Evolutionary conservation across 495 filamentous ascomycete species (phyloP).

Genomic region (Delitschia confertaspora): DNA sequence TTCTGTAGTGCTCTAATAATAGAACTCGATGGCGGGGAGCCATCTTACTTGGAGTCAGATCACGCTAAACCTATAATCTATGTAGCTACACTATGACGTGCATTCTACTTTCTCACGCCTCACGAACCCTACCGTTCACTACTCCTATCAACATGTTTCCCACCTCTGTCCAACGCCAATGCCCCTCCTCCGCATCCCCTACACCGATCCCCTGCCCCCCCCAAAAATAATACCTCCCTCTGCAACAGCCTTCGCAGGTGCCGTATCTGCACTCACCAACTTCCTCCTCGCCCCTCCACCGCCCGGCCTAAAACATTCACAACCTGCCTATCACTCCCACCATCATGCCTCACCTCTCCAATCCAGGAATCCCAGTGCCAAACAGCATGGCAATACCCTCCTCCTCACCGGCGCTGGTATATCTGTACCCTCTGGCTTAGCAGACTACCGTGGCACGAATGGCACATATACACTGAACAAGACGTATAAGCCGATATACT

Average conservation of each 20-base stretch:
- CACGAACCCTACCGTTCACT: too few relatives aligned
- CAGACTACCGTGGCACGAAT: conserved; percentile 82
- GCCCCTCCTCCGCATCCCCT: conserved; percentile 79
- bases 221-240: conserved; percentile 63
- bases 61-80: too few relatives aligned
- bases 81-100: too few relatives aligned
- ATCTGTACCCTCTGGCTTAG: conserved; percentile 83
- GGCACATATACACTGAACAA: conserved; percentile 90
- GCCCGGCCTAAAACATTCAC: background rate
- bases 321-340: background rate
- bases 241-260: conserved; percentile 60
- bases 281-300: conserved; percentile 47
- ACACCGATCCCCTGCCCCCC: conserved; percentile 72
- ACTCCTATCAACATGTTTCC: background rate
- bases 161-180: background rate
- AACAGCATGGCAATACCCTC: conserved; percentile 46
- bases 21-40: too few relatives aligned
- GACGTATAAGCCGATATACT: conserved; percentile 85
- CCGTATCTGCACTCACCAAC: conserved; percentile 60
- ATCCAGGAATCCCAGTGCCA: conserved; percentile 29
- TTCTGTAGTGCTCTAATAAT: too few relatives aligned
- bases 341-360: background rate
- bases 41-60: too few relatives aligned
- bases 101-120: too few relatives aligned
- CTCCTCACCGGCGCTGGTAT: conserved; percentile 88